Conservation (phyloP, 2,329 filamentous ascomycete species). For the Colletotrichum sp. region DNA sequence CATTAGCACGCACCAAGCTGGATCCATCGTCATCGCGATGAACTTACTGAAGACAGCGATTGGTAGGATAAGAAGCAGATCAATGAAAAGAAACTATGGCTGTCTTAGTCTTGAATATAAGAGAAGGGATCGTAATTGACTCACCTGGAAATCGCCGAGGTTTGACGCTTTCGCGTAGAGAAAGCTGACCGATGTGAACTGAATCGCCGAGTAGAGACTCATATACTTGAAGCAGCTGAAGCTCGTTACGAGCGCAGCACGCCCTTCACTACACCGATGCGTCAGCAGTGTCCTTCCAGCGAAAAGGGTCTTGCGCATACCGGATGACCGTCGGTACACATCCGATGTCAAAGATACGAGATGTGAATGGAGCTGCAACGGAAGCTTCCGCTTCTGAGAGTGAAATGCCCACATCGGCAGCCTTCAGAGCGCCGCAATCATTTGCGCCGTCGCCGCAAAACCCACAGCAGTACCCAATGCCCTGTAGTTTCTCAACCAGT, state of each 20-base stretch:
- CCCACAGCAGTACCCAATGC: slow-evolving; percentile 91
- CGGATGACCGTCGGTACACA: slow-evolving; percentile 93
- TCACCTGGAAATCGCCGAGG: slow-evolving; percentile 89
- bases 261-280: slow-evolving; percentile 70
- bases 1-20: not conserved
- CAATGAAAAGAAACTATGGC: slow-evolving; percentile 85
- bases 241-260: slow-evolving; percentile 94
- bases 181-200: slow-evolving; percentile 97
- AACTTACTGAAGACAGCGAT: slow-evolving; percentile 89
- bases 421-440: slow-evolving; percentile 95
- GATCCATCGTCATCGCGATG: not conserved
- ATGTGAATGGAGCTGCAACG: slow-evolving; percentile 97
- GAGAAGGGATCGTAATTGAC: not conserved
- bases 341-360: slow-evolving; percentile 92
- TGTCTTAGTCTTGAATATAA: not conserved
- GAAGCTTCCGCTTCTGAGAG: slow-evolving; percentile 97
- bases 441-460: slow-evolving; percentile 99
- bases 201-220: slow-evolving; percentile 98
- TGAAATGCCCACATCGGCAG: slow-evolving; percentile 96
- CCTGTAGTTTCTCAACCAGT: slow-evolving; percentile 94
- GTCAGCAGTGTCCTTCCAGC: not conserved
- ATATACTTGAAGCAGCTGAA: slow-evolving; percentile 99
- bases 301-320: slow-evolving; percentile 43
- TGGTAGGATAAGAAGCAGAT: slow-evolving; percentile 88
- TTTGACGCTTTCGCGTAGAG: slow-evolving; percentile 94